phyloP scores from a whole-genome alignment of 208 protist species.

The Angomonas desouzai region DNA sequence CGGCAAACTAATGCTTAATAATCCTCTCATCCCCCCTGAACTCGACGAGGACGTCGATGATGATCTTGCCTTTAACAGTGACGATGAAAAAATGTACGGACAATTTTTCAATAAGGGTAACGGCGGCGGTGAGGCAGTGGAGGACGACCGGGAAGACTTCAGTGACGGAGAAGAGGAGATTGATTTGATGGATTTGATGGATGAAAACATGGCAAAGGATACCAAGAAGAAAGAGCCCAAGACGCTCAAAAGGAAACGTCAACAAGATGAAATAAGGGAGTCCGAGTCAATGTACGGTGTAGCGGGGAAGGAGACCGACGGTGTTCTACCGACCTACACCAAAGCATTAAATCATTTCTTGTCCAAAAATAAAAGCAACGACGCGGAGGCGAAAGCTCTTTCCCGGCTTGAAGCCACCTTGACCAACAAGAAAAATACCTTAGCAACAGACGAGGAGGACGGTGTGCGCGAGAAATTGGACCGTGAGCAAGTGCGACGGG shows the following conservation, averaged over 20 bases:
- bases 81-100: slow-evolving; percentile 85
- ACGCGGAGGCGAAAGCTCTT: slow-evolving; percentile 22
- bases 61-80: slow-evolving; percentile 88
- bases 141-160: neutral
- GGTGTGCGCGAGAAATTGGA: slow-evolving; percentile 47
- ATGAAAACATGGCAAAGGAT: slow-evolving; percentile 32
- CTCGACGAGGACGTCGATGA: slow-evolving; percentile 90
- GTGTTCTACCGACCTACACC: slow-evolving; percentile 29
- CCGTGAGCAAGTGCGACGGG: slow-evolving; percentile 58
- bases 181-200: slow-evolving; percentile 86
- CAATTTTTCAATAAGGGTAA: slow-evolving; percentile 59
- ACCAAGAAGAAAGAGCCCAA: slow-evolving; percentile 37
- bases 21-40: slow-evolving; percentile 79
- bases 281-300: slow-evolving; percentile 11
- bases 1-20: slow-evolving; percentile 69
- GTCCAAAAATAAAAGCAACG: slow-evolving; percentile 18
- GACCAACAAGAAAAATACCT: slow-evolving; percentile 63
- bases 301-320: slow-evolving; percentile 16
- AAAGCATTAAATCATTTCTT: slow-evolving; percentile 48
- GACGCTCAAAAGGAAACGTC: slow-evolving; percentile 8
- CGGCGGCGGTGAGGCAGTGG: slow-evolving; percentile 12
- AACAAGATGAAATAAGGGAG: neutral
- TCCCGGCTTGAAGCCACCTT: slow-evolving; percentile 47
- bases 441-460: slow-evolving; percentile 76
- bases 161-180: slow-evolving; percentile 72